A percentile compares a stretch with the other conserved stretches of the same genome.
These are phyloP conservation scores for Paramecium tetraurelia DNA, from an alignment of 73 alveolate species.

Conservation along the genomic window DNA sequence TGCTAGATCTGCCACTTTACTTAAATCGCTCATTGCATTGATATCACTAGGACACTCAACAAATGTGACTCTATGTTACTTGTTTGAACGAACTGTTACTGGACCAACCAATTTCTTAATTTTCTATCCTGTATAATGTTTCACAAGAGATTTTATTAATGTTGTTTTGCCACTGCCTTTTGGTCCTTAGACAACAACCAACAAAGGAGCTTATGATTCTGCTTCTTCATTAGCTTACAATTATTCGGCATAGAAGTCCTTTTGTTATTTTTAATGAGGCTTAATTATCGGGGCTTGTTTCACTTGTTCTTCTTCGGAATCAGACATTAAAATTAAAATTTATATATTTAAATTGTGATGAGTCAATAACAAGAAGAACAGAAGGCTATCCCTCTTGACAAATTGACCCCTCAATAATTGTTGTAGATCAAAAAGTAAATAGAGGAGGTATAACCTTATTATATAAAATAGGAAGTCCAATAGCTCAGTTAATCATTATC, in stretches of 20 bases:
- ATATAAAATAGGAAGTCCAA: constrained; percentile 45
- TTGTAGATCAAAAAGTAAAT: constrained; percentile 42
- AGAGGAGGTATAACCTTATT: constrained; percentile 30
- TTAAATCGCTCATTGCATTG: constrained; percentile 97
- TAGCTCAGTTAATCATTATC: constrained; percentile 17
- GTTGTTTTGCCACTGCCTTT: constrained; percentile 98
- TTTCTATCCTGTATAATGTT: constrained; percentile 92
- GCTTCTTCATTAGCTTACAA: constrained; percentile 27
- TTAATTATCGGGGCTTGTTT: constrained; percentile 9
- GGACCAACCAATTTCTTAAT: constrained; percentile 88
- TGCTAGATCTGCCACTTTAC: constrained; percentile 98
- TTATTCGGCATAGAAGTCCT: constrained; percentile 46
- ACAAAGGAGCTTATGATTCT: constrained; percentile 38
- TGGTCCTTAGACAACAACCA: constrained; percentile 44
- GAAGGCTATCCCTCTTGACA: constrained; percentile 57
- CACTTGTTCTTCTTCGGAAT: not conserved
- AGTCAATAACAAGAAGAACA: constrained; percentile 39
- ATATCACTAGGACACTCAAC: constrained; percentile 99
- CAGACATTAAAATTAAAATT: constrained; percentile 50
- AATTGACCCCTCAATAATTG: constrained; percentile 54
- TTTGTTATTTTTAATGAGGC: constrained; percentile 32
- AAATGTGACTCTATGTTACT: constrained; percentile 92
- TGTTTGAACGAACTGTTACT: constrained; percentile 88
- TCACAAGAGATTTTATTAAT: constrained; percentile 95
- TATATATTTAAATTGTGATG: constrained; percentile 11